These are phyloP conservation scores for Trichoderma harzianum DNA, from an alignment of 2,329 filamentous ascomycete genomes.

Conservation along the genomic window DNA sequence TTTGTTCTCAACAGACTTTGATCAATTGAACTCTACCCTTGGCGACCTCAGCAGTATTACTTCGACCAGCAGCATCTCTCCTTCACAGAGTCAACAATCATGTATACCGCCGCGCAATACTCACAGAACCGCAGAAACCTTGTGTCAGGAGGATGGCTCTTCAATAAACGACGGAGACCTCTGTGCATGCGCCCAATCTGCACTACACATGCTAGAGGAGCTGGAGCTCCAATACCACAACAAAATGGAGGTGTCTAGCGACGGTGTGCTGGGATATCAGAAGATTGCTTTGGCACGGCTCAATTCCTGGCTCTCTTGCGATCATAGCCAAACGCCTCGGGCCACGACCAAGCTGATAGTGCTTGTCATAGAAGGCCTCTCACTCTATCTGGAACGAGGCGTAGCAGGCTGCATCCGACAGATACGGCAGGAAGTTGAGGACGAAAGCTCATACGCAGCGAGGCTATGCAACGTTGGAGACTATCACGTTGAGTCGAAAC, in stretches of 20 bases:
- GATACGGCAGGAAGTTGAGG: not conserved
- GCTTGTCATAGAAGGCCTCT: not conserved
- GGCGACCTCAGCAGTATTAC: not conserved
- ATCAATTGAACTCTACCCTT: not conserved
- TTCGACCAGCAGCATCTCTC: constrained; percentile 1
- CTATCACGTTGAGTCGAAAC: constrained; percentile 5
- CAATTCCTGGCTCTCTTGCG: constrained; percentile 1
- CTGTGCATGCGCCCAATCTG: not conserved
- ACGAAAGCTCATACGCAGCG: not conserved
- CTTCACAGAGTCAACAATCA: not conserved
- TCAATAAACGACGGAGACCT: not conserved
- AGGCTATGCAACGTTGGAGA: not conserved
- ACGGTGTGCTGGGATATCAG: not conserved
- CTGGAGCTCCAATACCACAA: not conserved
- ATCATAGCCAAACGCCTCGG: not conserved
- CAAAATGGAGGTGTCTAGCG: not conserved
- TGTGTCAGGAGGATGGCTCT: not conserved
- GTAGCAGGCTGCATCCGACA: not conserved
- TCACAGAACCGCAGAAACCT: not conserved
- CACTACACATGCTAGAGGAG: constrained; percentile 3
- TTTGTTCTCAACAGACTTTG: not conserved
- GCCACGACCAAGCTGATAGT: constrained; percentile 5
- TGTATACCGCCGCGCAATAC: not conserved
- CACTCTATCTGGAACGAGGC: not conserved
- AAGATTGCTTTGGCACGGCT: not conserved